Evolutionary conservation across 2,329 filamentous ascomycete genomes (phyloP), one percentile per base, ranked within the genome.

Genomic region (Colletotrichum sp.): DNA sequence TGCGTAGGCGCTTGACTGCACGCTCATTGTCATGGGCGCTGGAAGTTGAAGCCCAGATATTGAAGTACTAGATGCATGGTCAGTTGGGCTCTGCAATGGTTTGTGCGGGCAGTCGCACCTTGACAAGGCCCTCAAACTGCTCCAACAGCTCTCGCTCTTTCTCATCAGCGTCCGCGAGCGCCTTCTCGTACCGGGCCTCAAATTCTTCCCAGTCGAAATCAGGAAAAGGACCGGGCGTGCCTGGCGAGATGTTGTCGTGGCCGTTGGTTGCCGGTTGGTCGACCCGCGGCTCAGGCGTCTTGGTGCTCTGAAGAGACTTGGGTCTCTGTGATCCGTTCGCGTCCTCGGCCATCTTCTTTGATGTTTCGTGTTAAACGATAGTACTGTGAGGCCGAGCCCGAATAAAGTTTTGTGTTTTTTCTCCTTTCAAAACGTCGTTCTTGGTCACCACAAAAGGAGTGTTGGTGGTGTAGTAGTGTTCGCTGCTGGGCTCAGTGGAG

Each of bases 151-250:
- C 87, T 60, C 89, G 88, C 81, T 98, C 95, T 3, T 92, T 86
- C 3, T 88, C 86, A 68, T 92, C 90, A 39, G 93, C 90, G 55
- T 92, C 88, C 16, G 87, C 85, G 80, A 98, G 90, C 21, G 92
- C 92, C 69, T 90, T 86, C 75, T 93, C 89, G 79, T 96, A 98
- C 57, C 92, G 91, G 2, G 87, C 82, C 83, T 96, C 90, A 36
- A 98, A 93, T n/a, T 93, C 90, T 4, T 93, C 88, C 96, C 96
- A 98, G 84, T 96, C 92, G 80, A 95, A 95, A 0, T 81, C 85
- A 62, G 86, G 84, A 76, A 95, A 85, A 69, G 86, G 84, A 21
- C 88, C 88, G 0, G 90, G 88, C 3, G 90, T 90, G 80, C 86
- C 86, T n/a, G 89, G 88, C 13, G 88, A 85, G 34, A 63, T 36